These are phyloP conservation scores for Hypomyces perniciosus DNA, from an alignment of 2,329 filamentous ascomycete species.

Conservation along the genomic window DNA sequence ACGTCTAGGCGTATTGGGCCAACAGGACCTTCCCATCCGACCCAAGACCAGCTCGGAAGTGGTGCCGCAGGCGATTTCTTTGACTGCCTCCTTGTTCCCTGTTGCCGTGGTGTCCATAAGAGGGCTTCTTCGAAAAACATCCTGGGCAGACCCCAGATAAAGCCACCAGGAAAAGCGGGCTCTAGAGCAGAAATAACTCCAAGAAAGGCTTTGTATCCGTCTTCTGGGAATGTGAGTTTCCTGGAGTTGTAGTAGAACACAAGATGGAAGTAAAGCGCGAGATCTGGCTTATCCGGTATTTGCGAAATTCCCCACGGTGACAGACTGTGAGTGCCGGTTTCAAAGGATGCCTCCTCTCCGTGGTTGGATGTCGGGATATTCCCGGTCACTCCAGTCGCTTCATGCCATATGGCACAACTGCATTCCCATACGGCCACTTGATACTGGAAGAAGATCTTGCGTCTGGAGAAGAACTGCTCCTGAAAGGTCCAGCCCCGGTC, in stretches of 20 bases:
- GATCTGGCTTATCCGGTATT: background rate
- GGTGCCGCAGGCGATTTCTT: background rate
- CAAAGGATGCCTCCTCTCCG: background rate
- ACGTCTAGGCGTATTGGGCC: background rate
- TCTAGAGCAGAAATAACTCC: conserved; percentile 10
- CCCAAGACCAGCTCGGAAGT: background rate
- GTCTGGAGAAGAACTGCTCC: background rate
- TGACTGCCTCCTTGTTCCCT: background rate
- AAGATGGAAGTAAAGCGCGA: background rate
- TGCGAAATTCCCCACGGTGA: background rate
- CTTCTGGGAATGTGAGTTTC: conserved; percentile 7
- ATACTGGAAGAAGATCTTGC: conserved; percentile 5
- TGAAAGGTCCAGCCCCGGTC: background rate
- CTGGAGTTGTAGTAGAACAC: conserved; percentile 9
- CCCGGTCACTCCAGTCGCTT: conserved; percentile 5
- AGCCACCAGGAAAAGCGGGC: conserved; percentile 8
- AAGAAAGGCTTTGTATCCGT: conserved; percentile 7
- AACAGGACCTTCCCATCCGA: background rate
- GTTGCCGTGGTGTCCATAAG: background rate
- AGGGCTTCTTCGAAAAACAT: conserved; percentile 11
- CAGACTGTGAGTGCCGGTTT: background rate
- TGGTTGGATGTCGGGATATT: conserved; percentile 6
- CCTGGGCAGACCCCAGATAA: conserved; percentile 10
- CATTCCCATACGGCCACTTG: conserved; percentile 8
- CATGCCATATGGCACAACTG: conserved; percentile 11